Percentiles rank a stretch among this genome's conserved stretches.
These are phyloP conservation scores for Monilinia polystroma DNA, from an alignment of 2,329 filamentous ascomycete species.

Conservation along the genomic window DNA sequence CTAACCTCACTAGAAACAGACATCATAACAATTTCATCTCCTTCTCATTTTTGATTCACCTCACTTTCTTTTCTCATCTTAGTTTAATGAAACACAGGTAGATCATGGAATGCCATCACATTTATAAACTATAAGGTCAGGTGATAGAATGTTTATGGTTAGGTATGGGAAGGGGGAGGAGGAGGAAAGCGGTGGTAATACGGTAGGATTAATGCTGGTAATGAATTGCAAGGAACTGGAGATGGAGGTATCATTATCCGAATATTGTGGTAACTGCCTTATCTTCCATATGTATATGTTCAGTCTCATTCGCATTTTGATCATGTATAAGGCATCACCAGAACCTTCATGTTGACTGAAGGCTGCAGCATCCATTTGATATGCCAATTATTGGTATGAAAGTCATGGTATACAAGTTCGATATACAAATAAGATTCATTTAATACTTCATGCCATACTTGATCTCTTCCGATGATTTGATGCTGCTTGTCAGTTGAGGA, in stretches of 20 bases:
- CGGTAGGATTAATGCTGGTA: not conserved
- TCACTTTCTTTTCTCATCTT: not conserved
- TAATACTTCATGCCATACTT: not conserved
- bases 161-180: not conserved
- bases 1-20: not conserved
- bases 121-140: not conserved
- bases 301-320: not conserved
- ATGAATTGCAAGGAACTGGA: not conserved
- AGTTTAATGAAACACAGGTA: not conserved
- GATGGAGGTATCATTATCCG: not conserved
- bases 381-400: not conserved
- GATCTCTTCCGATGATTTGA: not conserved
- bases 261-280: not conserved
- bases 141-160: not conserved
- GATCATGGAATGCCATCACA: not conserved
- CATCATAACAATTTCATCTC: not conserved
- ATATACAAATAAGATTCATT: not conserved
- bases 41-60: not conserved
- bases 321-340: not conserved
- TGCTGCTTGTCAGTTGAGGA: not conserved
- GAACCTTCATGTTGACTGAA: not conserved
- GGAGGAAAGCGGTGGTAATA: not conserved
- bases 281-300: not conserved
- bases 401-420: not conserved
- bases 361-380: not conserved